phyloP scores from a whole-genome alignment of 805 yeast species.

The Candida michaelii region DNA sequence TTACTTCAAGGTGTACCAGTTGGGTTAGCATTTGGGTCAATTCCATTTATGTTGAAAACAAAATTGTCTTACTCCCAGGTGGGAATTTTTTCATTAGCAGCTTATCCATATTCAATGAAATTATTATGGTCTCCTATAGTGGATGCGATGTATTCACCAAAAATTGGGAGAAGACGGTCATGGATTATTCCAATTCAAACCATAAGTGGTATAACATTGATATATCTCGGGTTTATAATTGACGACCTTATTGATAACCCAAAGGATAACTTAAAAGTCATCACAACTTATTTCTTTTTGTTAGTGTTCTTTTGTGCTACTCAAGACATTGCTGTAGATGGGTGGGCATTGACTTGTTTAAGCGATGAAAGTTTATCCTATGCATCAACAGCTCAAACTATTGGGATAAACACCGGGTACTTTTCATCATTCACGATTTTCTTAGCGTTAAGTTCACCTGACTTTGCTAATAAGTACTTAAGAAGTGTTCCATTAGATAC shows the following conservation, averaged over 20 bases:
- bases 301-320: conserved; percentile 91
- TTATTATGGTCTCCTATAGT: conserved; percentile 95
- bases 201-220: conserved; percentile 68
- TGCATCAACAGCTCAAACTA: conserved; percentile 97
- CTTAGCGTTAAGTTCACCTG: conserved; percentile 85
- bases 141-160: conserved; percentile 72
- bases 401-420: conserved; percentile 92
- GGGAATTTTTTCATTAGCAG: conserved; percentile 86
- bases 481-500: conserved; percentile 56
- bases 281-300: conserved; percentile 72
- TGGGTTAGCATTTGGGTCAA: conserved; percentile 91
- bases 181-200: conserved; percentile 95
- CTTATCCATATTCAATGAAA: conserved; percentile 92
- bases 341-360: conserved; percentile 94
- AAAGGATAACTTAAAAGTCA: conserved; percentile 44
- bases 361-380: conserved; percentile 76
- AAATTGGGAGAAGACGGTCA: conserved; percentile 78
- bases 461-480: conserved; percentile 85
- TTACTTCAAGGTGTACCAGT: conserved; percentile 95
- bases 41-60: conserved; percentile 86
- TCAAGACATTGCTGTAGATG: conserved; percentile 98
- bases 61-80: conserved; percentile 83
- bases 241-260: conserved; percentile 54
- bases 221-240: conserved; percentile 60
- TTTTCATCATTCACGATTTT: conserved; percentile 90